Evolutionary conservation across 2,329 filamentous ascomycete genomes (phyloP).

Genomic region (Lasiodiplodia sp.): DNA sequence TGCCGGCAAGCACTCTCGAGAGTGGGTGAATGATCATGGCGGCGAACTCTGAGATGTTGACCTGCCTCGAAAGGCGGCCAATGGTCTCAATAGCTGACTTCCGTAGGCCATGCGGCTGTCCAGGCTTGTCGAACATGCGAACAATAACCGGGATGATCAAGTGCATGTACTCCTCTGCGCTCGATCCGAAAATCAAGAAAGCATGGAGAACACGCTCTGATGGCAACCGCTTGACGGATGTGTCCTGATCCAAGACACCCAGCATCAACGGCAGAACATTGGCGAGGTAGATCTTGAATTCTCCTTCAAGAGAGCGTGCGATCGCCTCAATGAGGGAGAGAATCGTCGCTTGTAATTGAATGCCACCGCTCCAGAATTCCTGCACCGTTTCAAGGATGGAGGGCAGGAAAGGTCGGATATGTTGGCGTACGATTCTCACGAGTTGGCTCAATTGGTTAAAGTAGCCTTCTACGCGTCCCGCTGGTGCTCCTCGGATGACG

Average conservation of each 20-base stretch:
- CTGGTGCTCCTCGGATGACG: conserved; percentile 83
- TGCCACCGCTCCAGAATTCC: conserved; percentile 86
- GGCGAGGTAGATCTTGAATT: conserved; percentile 97
- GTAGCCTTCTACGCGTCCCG: conserved; percentile 86
- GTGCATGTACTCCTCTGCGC: conserved; percentile 98
- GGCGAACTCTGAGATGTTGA: conserved; percentile 96
- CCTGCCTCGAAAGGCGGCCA: conserved; percentile 90
- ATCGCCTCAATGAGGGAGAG: conserved; percentile 92
- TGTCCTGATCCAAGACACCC: conserved; percentile 87
- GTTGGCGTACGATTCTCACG: conserved; percentile 93
- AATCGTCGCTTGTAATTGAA: conserved; percentile 87
- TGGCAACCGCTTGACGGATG: conserved; percentile 74
- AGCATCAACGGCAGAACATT: conserved; percentile 92
- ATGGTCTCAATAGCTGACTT: conserved; percentile 94
- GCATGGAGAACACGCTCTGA: conserved; percentile 93
- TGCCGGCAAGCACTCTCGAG: conserved; percentile 77
- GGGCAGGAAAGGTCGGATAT: conserved; percentile 89
- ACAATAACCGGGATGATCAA: conserved; percentile 96
- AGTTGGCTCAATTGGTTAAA: conserved; percentile 95
- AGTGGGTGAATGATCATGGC: conserved; percentile 96
- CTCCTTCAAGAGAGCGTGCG: conserved; percentile 89
- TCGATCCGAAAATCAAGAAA: conserved; percentile 94
- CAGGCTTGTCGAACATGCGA: conserved; percentile 87
- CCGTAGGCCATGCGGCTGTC: conserved; percentile 78
- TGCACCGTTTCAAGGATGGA: conserved; percentile 86